Evolutionary conservation across 768 basidiomycete genomes (phyloP).

Genomic region (Rubroboletus satanas): DNA sequence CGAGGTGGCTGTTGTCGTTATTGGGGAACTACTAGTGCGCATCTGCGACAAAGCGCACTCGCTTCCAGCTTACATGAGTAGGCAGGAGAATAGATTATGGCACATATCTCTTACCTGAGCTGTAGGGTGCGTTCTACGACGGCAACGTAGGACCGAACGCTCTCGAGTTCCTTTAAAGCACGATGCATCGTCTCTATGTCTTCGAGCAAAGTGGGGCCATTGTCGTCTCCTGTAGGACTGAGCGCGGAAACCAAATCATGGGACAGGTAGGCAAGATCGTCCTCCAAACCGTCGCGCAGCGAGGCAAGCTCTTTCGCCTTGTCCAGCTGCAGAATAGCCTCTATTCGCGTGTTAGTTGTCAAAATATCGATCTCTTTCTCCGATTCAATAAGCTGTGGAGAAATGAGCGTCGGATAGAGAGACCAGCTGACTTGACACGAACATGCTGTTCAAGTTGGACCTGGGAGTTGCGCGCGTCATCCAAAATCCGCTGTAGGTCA

Average conservation of each 20-base stretch:
- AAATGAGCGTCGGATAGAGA: slow-evolving; percentile 12
- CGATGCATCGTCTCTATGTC: slow-evolving; percentile 78
- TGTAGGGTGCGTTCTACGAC: slow-evolving; percentile 66
- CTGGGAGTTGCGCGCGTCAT: slow-evolving; percentile 38
- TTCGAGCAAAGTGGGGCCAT: slow-evolving; percentile 67
- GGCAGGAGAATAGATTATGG: background rate
- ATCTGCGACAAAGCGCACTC: slow-evolving; percentile 57
- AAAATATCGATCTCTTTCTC: slow-evolving; percentile 43
- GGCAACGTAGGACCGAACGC: slow-evolving; percentile 71
- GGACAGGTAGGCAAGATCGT: slow-evolving; percentile 69
- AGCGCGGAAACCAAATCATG: slow-evolving; percentile 59
- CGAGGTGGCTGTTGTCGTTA: slow-evolving; percentile 47
- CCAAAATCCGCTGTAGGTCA: slow-evolving; percentile 42
- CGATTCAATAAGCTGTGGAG: slow-evolving; percentile 58
- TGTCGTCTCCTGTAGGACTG: slow-evolving; percentile 39
- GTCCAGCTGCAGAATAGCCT: slow-evolving; percentile 48
- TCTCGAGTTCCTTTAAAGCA: slow-evolving; percentile 71
- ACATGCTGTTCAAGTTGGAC: slow-evolving; percentile 45
- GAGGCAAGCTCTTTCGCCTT: slow-evolving; percentile 72
- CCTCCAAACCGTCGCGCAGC: slow-evolving; percentile 71
- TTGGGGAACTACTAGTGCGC: slow-evolving; percentile 33
- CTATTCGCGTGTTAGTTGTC: slow-evolving; percentile 45
- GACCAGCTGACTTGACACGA: slow-evolving; percentile 29
- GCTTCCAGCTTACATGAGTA: slow-evolving; percentile 34
- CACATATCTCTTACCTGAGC: slow-evolving; percentile 53